phyloP scores from a whole-genome alignment of 805 yeast species.

The Wickerhamiella parazyma region DNA sequence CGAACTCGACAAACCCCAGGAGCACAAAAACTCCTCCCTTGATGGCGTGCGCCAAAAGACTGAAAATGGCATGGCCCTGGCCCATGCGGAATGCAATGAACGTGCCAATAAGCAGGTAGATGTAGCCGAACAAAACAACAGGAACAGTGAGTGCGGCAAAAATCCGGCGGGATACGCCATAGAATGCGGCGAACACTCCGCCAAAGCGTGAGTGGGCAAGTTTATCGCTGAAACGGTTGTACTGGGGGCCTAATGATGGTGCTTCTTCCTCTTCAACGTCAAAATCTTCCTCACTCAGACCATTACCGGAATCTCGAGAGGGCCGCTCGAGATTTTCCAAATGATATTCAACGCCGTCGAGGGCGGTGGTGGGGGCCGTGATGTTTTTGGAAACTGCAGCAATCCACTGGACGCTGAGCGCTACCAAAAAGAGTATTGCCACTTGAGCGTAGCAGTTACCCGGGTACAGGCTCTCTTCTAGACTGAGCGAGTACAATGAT shows the following conservation, averaged over 20 bases:
- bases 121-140: constrained; percentile 43
- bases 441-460: constrained; percentile 57
- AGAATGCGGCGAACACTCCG: constrained; percentile 7
- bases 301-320: constrained; percentile 20
- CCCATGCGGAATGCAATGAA: constrained; percentile 65
- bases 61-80: constrained; percentile 52
- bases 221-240: background rate
- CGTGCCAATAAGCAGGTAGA: constrained; percentile 41
- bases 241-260: background rate
- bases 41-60: constrained; percentile 84
- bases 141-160: constrained; percentile 50
- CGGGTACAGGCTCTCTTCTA: constrained; percentile 55
- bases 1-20: constrained; percentile 66
- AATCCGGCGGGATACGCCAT: constrained; percentile 26
- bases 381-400: constrained; percentile 19
- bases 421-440: constrained; percentile 44
- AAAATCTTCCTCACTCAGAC: constrained; percentile 1
- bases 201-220: constrained; percentile 8
- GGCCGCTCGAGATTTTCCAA: constrained; percentile 16
- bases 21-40: constrained; percentile 82
- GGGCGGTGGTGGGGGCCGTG: constrained; percentile 13
- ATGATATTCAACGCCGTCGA: constrained; percentile 23
- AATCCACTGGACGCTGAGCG: constrained; percentile 40
- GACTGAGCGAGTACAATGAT: constrained; percentile 40
- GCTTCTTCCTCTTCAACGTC: constrained; percentile 4